Evolutionary conservation across 2,329 filamentous ascomycete genomes (phyloP), one percentile per base, ranked within the genome.

Genomic region (Paecilomyces variotii): DNA sequence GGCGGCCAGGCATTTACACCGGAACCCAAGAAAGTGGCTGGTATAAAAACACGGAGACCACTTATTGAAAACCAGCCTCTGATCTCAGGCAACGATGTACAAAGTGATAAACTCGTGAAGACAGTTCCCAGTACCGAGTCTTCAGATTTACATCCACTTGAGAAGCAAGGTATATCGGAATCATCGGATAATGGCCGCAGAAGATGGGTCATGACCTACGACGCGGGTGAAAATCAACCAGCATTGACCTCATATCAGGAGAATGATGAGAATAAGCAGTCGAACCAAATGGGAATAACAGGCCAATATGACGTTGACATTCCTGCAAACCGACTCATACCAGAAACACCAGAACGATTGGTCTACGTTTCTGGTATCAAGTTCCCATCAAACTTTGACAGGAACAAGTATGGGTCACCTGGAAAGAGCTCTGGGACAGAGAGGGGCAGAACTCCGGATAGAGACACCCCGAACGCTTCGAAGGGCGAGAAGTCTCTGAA

Each of bases 31-130:
- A 45, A 56, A 57, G 52, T 55, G 9, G 60, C 62, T 25, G 64
- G 63, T 24, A 63, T 68, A 24, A 67, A 66, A 4, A 56, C 56
- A 4, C 19, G 26, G 2, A n/a, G 39, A 45, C 39, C 39, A 45
- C 39, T 45, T 6, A 24, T 45, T 19, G 39, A n/a, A 45, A 19
- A 45, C 6, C 14, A 45, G 9, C 5, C 39, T 19, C 39, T 45
- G 14, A 7, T 19, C 39, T 9, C 14, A 7, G n/a, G n/a, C 5
- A 4, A 6, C 39, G 3, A 45, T 19, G 19, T 9, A 9, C 35
- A 5, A 6, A 14, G 14, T 19, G n/a, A 19, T 9, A 6, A n/a
- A 24, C 9, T n/a, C 6, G 6, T 19, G n/a, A 45, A 19, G 14
- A 45, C n/a, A 7, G 39, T 24, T 9, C n/a, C 39, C 19, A n/a